phyloP scores from a whole-genome alignment of 352 stramenopile species.

The Pythium inflatum region DNA sequence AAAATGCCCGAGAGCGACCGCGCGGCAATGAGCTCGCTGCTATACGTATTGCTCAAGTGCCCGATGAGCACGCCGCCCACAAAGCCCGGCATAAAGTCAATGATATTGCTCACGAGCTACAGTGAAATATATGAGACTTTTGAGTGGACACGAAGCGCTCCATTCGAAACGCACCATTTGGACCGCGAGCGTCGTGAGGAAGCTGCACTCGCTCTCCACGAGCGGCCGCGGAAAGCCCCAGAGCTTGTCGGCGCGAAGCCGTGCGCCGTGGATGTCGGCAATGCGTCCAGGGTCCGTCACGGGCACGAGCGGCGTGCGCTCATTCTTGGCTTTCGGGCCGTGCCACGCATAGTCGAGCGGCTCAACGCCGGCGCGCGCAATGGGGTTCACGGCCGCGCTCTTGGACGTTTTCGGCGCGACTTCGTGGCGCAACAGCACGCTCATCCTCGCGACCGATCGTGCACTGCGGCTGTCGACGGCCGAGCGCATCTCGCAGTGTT shows the following conservation, averaged over 20 bases:
- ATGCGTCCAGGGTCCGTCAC: conserved; percentile 24
- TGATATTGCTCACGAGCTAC: conserved; percentile 66
- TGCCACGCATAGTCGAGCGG: conserved; percentile 2
- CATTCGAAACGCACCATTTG: conserved; percentile 51
- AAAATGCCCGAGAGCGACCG: conserved; percentile 77
- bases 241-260: conserved; percentile 22
- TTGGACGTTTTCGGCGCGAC: neutral
- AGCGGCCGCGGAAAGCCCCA: conserved; percentile 35
- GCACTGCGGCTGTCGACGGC: conserved; percentile 41
- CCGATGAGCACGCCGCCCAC: conserved; percentile 70
- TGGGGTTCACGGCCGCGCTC: conserved; percentile 7
- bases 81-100: conserved; percentile 73
- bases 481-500: no score
- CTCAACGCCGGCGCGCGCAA: conserved; percentile 15
- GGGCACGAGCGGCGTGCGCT: conserved; percentile 27
- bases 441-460: conserved; percentile 26
- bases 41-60: conserved; percentile 62
- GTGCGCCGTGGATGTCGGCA: conserved; percentile 26
- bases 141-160: no score
- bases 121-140: neutral
- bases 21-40: conserved; percentile 80
- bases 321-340: neutral
- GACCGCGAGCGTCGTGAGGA: conserved; percentile 36
- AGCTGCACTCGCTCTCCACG: conserved; percentile 35
- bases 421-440: conserved; percentile 14